Base-by-base conservation (phyloP, 202 grass and related monocot species). In the Panicum virgatum region DNA sequence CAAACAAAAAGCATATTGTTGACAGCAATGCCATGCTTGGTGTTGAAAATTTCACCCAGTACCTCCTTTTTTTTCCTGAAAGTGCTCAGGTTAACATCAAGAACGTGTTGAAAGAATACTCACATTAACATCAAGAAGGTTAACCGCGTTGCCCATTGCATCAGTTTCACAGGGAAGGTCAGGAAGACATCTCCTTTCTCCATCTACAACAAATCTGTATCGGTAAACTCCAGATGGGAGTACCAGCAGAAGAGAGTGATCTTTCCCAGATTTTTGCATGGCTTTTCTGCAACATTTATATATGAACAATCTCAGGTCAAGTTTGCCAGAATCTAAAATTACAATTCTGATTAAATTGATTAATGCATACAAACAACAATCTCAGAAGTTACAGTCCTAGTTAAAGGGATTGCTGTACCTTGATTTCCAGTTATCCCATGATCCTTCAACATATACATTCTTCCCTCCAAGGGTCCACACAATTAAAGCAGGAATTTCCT, bases 361-460 rank as follows among this genome's bases (percentile, higher is more conserved):
- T 27, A 27, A 16, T 25, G 46, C 16, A 71, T 29, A 20, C 16
- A 0, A 34, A 72, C 26, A 72, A 72, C 26, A 72, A 72, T 32
- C 22, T 69, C 43, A 29, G 38, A 40, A 67, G 40, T 42, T 43
- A 43, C 2, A 44, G 11, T 14, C 13, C 0, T 5, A 69, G 12
- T 30, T 11, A 6, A 69, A 29, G 26, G 36, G 4, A 12, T 82
- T 62, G 18, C 4, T 83, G 25, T 79, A 96, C 93, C 93, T 94
- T 83, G 96, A 85, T 85, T 78, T 96, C 96, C 96, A 99, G 50
- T 96, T 93, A 86, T 99, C 93, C 96, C 96, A 99, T 70, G 96
- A 99, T 81, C 96, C 96, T 90, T 99, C 96, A 52, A 99, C 91
- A 60, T 80, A 88, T 57, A 94, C 93, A 83, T 51, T 86, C 38